Percentiles rank a stretch among this genome's conserved stretches.
Conservation (phyloP, 2,329 filamentous ascomycete genomes). For the Pleoardoris graminearum region DNA sequence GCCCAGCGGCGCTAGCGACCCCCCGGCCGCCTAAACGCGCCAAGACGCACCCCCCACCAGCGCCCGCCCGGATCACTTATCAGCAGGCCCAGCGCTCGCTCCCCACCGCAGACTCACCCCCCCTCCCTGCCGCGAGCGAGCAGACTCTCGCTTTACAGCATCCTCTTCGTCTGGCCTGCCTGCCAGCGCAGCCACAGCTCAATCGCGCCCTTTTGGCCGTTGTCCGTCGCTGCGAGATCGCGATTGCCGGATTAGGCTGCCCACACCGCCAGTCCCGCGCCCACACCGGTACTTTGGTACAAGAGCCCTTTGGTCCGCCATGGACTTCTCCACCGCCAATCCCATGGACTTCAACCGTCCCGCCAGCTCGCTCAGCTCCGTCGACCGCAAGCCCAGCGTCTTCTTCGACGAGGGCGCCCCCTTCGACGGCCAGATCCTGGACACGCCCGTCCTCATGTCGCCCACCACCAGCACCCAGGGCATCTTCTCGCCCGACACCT, state of each 20-base stretch:
- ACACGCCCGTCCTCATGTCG: constrained; percentile 52
- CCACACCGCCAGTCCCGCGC: constrained; percentile 45
- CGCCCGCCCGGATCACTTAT: constrained; percentile 15
- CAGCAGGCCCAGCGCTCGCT: constrained; percentile 29
- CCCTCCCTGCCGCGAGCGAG: constrained; percentile 12
- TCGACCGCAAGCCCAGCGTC: constrained; percentile 44
- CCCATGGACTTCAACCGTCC: constrained; percentile 45
- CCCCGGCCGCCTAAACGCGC: constrained; percentile 8
- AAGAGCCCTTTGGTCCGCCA: constrained; percentile 38
- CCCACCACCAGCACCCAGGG: constrained; percentile 53
- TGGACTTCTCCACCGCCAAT: constrained; percentile 40
- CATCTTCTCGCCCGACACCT: constrained; percentile 57
- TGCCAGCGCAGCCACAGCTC: neutral
- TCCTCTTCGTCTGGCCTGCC: neutral
- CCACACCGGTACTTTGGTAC: constrained; percentile 47
- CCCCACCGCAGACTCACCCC: constrained; percentile 27
- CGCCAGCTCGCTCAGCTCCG: constrained; percentile 38
- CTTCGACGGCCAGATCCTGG: constrained; percentile 51
- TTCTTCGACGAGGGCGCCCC: constrained; percentile 59
- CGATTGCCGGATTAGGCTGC: constrained; percentile 40
- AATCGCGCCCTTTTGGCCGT: constrained; percentile 13
- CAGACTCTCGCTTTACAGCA: constrained; percentile 5
- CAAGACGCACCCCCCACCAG: constrained; percentile 4
- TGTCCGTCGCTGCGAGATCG: constrained; percentile 19
- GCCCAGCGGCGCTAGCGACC: constrained; percentile 2